Base-by-base conservation (phyloP, 1,284 basidiomycete genomes). In the Sporisorium sorghi region DNA sequence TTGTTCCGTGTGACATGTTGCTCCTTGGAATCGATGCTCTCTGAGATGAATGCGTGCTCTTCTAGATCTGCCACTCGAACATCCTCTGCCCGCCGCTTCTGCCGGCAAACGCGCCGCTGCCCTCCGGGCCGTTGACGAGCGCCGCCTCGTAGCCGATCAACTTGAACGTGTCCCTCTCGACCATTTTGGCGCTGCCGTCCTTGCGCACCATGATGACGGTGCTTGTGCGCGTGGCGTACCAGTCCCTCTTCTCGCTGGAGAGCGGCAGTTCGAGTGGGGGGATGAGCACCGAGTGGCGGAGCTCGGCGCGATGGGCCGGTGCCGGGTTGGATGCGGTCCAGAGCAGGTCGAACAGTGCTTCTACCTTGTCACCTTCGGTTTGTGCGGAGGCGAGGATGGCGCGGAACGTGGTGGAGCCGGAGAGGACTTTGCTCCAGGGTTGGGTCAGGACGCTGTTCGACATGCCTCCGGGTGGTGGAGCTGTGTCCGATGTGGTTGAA, bases 161-260 rank as follows among this genome's bases (percentile, higher is more conserved):
- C 30, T 32, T 33, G 47, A 73, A 76, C 14, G 61, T 68, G 33
- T 77, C 72, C 10, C 76, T 47, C 46, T 77, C 76, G 12, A 77
- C 62, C 17, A 77, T 43, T 11, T 32, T 63, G 0, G 62, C 68
- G 4, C 5, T 35, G 5, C 64, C 72, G 19, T 57, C 39, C 23
- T 64, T 74, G 6, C 51, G 24, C 3, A 73, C 17, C 8, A 67
- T 57, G 32, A 76, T 62, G 23, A 78, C 64, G 5, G 77, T 78
- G 15, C 64, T 62, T 2, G 73, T 73, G 14, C 77, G 19, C 0
- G 77, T 76, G 0, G 66, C 77, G 46, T 78, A 78, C 70, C 71
- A 76, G n/a, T 68, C 66, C 9, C 12, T 43, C 2, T 14, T 26
- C 2, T n/a, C 23, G 28, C 33, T 19, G 44, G 4, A 19, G 28